A percentile compares a stretch with the other conserved stretches of the same genome.
Evolutionary conservation across 345 rosid species (phyloP).

Genomic region (Aquilaria sinensis): DNA sequence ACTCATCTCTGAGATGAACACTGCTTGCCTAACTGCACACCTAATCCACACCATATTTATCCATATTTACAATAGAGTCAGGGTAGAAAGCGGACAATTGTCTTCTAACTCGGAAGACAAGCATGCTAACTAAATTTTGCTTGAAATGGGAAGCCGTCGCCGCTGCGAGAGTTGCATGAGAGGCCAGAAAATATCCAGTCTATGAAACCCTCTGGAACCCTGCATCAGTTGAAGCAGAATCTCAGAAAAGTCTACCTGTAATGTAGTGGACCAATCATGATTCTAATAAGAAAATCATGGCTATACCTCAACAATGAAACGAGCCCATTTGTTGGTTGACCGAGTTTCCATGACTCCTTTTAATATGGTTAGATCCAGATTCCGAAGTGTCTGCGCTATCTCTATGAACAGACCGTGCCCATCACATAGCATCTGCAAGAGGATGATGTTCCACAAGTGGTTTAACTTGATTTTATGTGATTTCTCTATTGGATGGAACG

Average conservation of each 20-base stretch:
- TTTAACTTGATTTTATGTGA: not conserved
- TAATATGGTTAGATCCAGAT: conserved; percentile 36
- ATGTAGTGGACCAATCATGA: not conserved
- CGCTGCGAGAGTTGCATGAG: conserved; percentile 54
- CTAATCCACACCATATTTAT: too few species aligned
- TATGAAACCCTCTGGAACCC: conserved; percentile 52
- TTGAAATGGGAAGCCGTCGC: conserved; percentile 22
- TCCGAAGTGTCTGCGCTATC: conserved; percentile 46
- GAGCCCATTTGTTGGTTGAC: conserved; percentile 46
- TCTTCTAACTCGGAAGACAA: too few species aligned
- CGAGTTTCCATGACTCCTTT: conserved; percentile 40
- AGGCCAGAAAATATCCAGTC: conserved; percentile 69
- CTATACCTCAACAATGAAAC: conserved; percentile 53
- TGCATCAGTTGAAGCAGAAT: conserved; percentile 14
- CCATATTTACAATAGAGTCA: too few species aligned
- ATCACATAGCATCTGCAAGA: conserved; percentile 54
- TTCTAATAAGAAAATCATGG: not conserved
- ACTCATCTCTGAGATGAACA: too few species aligned
- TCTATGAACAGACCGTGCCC: conserved; percentile 46
- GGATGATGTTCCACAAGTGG: not conserved
- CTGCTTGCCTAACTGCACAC: too few species aligned
- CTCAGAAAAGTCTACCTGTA: not conserved
- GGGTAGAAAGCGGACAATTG: too few species aligned
- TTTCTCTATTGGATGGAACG: not conserved
- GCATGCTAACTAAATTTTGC: conserved; percentile 14